Evolutionary conservation across 176 grass and related monocot species (phyloP), one percentile per base, ranked within the genome.

Genomic region (Thalia dealbata): DNA sequence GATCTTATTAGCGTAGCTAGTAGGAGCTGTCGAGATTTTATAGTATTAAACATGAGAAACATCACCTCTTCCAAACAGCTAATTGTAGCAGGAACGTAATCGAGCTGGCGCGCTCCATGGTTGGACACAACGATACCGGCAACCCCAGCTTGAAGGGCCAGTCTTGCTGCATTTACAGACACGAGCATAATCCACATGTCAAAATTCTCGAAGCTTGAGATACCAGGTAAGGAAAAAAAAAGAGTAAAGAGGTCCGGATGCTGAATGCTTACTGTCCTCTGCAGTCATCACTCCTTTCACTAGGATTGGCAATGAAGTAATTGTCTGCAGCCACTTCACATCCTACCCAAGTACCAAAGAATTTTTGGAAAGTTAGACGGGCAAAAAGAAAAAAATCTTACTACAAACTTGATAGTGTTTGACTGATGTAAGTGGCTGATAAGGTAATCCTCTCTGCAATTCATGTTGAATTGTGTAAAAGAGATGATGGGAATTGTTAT

Each of bases 61-160:
- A 58, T 58, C 9, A 96, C 93, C 87, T 99, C 95, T 85, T 99
- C 95, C 23, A 93, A 83, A 72, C 95, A 99, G 77, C 46, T 93
- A 78, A 99, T 99, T 0, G 95, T 93, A 64, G 87, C 95, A 21
- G 95, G 90, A n/a, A 87, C 82, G 46, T 93, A 99, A 64, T 99
- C 90, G 12, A 99, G 83, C 77, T 99, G 95, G 58, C 95, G 90
- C 0, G 90, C 95, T 10, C 95, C 95, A 13, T 99, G 95, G 19
- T 99, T 99, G 41, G 95, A 99, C 61, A 99, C 95, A 7, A 99
- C 84, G 69, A 99, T 93, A 52, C 90, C 95, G 7, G 87, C 81
- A 19, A 80, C 85, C 0, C 90, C 90, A 41, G 69, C 81, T 29
- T 93, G 85, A 21, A 99, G 66, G 42, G 95, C 85, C 52, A 91